These are phyloP conservation scores for Periglandula ipomoeae DNA, from an alignment of 2,329 filamentous ascomycete species.

Conservation along the genomic window DNA sequence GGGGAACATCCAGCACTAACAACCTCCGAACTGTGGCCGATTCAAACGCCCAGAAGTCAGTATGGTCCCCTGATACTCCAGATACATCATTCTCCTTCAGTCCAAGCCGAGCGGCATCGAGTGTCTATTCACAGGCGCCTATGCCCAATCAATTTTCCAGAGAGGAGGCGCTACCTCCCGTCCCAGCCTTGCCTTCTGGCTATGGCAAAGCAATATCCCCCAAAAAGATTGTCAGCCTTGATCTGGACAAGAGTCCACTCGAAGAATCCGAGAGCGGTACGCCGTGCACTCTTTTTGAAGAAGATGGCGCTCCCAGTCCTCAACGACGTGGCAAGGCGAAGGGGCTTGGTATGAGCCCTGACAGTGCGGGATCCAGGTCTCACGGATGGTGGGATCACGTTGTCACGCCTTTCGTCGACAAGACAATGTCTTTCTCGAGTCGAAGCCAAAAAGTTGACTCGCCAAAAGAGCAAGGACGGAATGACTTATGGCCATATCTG, in stretches of 20 bases:
- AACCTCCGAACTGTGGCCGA: neutral
- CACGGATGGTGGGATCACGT: slow-evolving; percentile 74
- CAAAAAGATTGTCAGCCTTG: slow-evolving; percentile 27
- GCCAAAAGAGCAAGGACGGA: slow-evolving; percentile 18
- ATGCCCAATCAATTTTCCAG: slow-evolving; percentile 21
- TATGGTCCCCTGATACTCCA: slow-evolving; percentile 55
- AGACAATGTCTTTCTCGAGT: slow-evolving; percentile 32
- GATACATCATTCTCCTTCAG: slow-evolving; percentile 35
- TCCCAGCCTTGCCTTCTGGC: slow-evolving; percentile 46
- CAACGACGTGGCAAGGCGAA: slow-evolving; percentile 30
- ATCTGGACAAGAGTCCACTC: slow-evolving; percentile 20
- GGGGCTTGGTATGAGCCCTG: slow-evolving; percentile 27
- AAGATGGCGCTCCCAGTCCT: slow-evolving; percentile 44
- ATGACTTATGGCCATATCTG: slow-evolving; percentile 28
- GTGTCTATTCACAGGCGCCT: slow-evolving; percentile 51
- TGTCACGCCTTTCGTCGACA: slow-evolving; percentile 56
- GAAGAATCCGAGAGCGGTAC: slow-evolving; percentile 44
- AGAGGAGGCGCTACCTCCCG: slow-evolving; percentile 48
- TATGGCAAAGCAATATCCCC: slow-evolving; percentile 25
- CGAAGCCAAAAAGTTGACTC: slow-evolving; percentile 24
- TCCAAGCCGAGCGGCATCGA: slow-evolving; percentile 40
- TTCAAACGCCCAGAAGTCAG: slow-evolving; percentile 26
- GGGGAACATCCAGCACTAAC: neutral
- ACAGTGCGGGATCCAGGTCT: slow-evolving; percentile 48
- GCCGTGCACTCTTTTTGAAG: slow-evolving; percentile 60